Percentiles rank a stretch among this genome's conserved stretches.
Conservation (phyloP, 179 eudicot species). For the Silene coronaria region DNA sequence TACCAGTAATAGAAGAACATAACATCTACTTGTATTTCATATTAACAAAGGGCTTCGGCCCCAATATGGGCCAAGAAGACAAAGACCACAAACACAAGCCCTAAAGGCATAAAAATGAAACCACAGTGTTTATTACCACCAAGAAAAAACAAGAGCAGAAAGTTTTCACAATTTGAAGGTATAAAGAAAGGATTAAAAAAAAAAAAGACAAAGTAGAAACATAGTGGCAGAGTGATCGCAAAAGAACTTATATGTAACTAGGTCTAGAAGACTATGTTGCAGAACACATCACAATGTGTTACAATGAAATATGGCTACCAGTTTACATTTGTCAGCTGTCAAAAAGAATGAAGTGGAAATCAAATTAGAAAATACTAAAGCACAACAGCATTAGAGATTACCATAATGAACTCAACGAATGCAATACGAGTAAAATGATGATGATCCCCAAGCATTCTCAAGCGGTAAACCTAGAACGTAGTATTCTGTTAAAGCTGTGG, state of each 20-base stretch:
- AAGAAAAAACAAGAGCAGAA: background rate
- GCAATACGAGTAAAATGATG: constrained; percentile 92
- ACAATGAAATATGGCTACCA: background rate
- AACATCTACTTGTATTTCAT: background rate
- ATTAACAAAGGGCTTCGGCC: background rate
- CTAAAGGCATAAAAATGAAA: background rate
- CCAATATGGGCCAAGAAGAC: background rate
- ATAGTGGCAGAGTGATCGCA: background rate
- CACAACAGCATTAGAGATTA: constrained; percentile 27
- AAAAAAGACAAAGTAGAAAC: background rate
- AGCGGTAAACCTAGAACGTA: constrained; percentile 56
- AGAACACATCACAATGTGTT: background rate
- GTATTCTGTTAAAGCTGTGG: constrained; percentile 10
- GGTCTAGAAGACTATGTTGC: background rate
- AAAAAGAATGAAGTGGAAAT: background rate
- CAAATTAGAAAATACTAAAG: background rate
- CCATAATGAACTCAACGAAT: constrained; percentile 87
- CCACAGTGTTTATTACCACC: background rate
- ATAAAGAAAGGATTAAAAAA: background rate
- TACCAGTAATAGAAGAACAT: background rate
- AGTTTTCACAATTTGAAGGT: background rate
- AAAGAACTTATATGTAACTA: background rate
- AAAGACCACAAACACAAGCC: background rate
- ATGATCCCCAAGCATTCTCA: constrained; percentile 96
- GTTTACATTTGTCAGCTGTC: background rate